Evolutionary conservation across 2,329 filamentous ascomycete species (phyloP), one percentile per base, ranked within the genome.

Genomic region (Penicillium digitatum): DNA sequence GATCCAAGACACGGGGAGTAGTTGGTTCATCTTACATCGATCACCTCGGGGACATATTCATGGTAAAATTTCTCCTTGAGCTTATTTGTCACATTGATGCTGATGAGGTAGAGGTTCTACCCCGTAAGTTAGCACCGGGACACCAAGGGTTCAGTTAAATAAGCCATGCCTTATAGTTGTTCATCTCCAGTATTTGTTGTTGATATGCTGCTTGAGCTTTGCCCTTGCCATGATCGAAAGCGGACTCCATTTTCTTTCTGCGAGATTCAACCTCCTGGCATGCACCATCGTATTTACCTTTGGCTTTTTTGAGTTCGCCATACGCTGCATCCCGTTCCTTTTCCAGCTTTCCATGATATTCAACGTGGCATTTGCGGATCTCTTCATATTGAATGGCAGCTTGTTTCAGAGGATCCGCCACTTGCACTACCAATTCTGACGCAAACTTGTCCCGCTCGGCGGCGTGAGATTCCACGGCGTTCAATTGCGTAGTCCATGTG

Each of bases 21-120:
- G 26, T 7, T 8, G 24, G 8, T 31, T 24, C 38, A 20, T 63
- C 79, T 74, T 74, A 92, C 92, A 75, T 97, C 90, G 70, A 99
- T 82, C 55, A 97, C 77, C 69, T 97, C 94, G 9, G 94, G 94
- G 20, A 99, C 82, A 72, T 97, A 97, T 73, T 96, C 91, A 71
- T 97, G 88, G 69, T 96, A 99, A 78, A 97, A 97, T 69, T 87
- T 90, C 71, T 96, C 91, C 78, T 97, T 99, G 69, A 96, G 87
- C 77, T 94, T 95, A 76, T 99, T 99, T 32, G 92, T 95, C 55
- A 97, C 90, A 70, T 95, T 95, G 77, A 99, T 96, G 58, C 86
- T 83, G 67, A 99, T 96, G 58, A 99, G 78, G 70, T 99, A 99
- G n/a, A 89, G 91, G 72, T 99, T 99, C 80, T 84, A 62, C 14